Conservation (phyloP, 1,284 basidiomycete genomes). For the Puccinia coronata region DNA sequence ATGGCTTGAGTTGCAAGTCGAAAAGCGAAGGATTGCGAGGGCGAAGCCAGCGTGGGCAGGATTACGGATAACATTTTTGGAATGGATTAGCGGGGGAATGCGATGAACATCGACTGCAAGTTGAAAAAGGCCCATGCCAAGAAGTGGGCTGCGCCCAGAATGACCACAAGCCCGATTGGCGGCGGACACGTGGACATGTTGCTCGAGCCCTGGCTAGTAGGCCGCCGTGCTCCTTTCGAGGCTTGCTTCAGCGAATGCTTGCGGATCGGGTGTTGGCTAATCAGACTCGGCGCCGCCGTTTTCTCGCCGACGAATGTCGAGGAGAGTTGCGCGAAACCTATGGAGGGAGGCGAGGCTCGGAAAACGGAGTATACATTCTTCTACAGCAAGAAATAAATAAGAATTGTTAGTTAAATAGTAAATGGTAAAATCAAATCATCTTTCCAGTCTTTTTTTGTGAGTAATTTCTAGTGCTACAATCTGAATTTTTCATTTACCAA, state of each 20-base stretch:
- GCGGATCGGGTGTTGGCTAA: neutral
- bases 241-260: conserved; percentile 18
- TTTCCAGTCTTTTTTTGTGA: too few species aligned
- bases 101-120: neutral
- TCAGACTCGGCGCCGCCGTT: neutral
- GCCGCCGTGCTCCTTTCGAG: conserved; percentile 1
- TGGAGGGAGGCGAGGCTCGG: conserved; percentile 42
- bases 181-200: neutral
- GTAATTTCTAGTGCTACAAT: too few species aligned
- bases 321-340: conserved; percentile 48
- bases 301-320: neutral
- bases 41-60: neutral
- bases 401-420: neutral
- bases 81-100: neutral
- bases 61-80: too few species aligned
- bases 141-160: neutral
- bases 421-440: neutral
- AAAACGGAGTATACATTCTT: conserved; percentile 49
- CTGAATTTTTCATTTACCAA: too few species aligned
- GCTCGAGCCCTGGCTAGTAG: neutral
- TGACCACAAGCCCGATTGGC: neutral
- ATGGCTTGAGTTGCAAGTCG: neutral
- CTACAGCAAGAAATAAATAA: neutral
- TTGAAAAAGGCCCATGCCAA: neutral
- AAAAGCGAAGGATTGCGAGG: neutral